These are phyloP conservation scores for Alternaria sp. DNA, from an alignment of 2,329 filamentous ascomycete genomes.

Conservation along the genomic window DNA sequence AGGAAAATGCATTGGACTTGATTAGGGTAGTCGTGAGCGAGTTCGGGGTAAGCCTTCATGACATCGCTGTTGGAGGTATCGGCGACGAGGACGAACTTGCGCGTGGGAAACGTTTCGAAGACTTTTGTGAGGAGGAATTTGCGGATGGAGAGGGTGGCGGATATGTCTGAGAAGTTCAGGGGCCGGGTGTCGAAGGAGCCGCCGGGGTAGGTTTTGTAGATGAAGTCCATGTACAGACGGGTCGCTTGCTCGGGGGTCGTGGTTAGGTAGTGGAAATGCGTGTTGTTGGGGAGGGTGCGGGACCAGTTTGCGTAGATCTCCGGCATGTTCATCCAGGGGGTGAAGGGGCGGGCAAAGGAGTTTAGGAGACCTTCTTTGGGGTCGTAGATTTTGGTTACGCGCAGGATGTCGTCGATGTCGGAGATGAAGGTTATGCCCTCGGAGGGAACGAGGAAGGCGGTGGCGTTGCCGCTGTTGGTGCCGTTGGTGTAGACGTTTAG, in stretches of 20 bases:
- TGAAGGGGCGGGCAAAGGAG: slow-evolving; percentile 74
- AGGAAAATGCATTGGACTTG: slow-evolving; percentile 81
- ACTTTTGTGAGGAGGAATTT: slow-evolving; percentile 72
- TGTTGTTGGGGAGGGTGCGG: slow-evolving; percentile 63
- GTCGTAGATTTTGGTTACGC: slow-evolving; percentile 81
- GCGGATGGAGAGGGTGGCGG: slow-evolving; percentile 74
- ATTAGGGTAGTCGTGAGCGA: slow-evolving; percentile 70
- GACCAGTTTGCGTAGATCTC: slow-evolving; percentile 79
- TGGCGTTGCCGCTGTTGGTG: slow-evolving; percentile 72
- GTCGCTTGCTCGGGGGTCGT: slow-evolving; percentile 81
- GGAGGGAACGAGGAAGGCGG: slow-evolving; percentile 76
- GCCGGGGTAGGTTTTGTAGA: slow-evolving; percentile 77
- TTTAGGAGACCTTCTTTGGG: slow-evolving; percentile 78
- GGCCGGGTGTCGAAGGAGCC: slow-evolving; percentile 77
- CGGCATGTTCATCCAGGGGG: slow-evolving; percentile 80
- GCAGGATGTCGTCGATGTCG: slow-evolving; percentile 81
- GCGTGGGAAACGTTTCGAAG: slow-evolving; percentile 75
- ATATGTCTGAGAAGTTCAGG: slow-evolving; percentile 78
- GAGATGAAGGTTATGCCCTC: slow-evolving; percentile 74
- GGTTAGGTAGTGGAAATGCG: slow-evolving; percentile 83
- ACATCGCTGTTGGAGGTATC: slow-evolving; percentile 80
- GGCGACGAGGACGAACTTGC: slow-evolving; percentile 77
- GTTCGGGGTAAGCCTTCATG: slow-evolving; percentile 68
- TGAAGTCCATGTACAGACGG: slow-evolving; percentile 79
- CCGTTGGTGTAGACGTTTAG: slow-evolving; percentile 72